Percentiles rank a stretch among this genome's conserved stretches.
Conservation (phyloP, 805 yeast genomes). For the Candida namnaoensis region DNA sequence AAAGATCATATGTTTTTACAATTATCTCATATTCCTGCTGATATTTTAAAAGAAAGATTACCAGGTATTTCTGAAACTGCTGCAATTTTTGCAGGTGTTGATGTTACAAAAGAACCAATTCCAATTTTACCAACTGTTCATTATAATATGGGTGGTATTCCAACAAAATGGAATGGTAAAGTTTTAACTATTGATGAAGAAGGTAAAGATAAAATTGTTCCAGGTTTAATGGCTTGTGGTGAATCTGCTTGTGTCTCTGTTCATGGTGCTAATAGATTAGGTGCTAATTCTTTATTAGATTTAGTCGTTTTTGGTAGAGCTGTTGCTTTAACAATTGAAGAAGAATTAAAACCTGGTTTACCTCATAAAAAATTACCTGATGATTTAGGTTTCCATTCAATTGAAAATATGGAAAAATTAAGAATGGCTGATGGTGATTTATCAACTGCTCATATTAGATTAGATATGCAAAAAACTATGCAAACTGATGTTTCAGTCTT, state of each 20-base stretch:
- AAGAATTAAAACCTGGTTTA: conserved; percentile 76
- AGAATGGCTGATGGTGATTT: conserved; percentile 80
- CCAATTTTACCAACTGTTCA: conserved; percentile 98
- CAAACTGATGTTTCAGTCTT: conserved; percentile 95
- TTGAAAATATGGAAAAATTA: conserved; percentile 81
- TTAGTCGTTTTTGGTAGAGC: conserved; percentile 98
- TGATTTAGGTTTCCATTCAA: conserved; percentile 82
- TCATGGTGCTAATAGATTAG: conserved; percentile 98
- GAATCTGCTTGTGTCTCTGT: conserved; percentile 99
- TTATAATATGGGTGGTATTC: conserved; percentile 99
- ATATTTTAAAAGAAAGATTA: conserved; percentile 87
- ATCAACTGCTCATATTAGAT: conserved; percentile 83
- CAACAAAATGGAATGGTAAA: conserved; percentile 97
- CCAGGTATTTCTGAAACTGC: conserved; percentile 99
- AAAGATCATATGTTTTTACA: conserved; percentile 95
- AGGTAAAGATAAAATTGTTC: conserved; percentile 87
- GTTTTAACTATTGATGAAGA: conserved; percentile 72
- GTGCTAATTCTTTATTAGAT: conserved; percentile 96
- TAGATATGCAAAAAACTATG: conserved; percentile 92
- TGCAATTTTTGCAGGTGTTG: conserved; percentile 97
- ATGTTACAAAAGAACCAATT: conserved; percentile 98
- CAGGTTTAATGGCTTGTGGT: conserved; percentile 96
- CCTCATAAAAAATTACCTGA: conserved; percentile 79
- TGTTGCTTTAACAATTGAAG: conserved; percentile 86
- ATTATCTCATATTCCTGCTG: conserved; percentile 87